A percentile compares a stretch with the other conserved stretches of the same genome.
Evolutionary conservation across 2,329 filamentous ascomycete species (phyloP).

Genomic region (Paecilomyces dactylethromorphus): DNA sequence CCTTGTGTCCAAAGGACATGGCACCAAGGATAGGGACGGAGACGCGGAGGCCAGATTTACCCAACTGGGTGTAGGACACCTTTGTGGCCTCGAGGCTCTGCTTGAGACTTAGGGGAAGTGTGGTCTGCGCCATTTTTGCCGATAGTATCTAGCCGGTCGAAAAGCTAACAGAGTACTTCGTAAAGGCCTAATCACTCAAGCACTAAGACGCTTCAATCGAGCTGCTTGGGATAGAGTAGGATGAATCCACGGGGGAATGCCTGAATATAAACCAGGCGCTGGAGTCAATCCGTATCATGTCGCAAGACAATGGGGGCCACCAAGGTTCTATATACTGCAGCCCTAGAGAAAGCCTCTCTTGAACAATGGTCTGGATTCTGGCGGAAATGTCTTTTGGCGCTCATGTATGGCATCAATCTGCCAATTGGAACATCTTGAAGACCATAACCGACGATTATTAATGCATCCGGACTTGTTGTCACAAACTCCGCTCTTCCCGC

Average conservation of each 20-base stretch:
- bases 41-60: slow-evolving; percentile 17
- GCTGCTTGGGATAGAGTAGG: background rate
- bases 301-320: background rate
- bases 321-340: background rate
- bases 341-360: background rate
- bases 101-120: slow-evolving; percentile 3
- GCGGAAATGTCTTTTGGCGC: background rate
- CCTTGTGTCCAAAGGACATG: slow-evolving; percentile 13
- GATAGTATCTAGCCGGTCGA: background rate
- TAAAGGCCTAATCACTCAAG: background rate
- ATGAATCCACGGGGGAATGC: background rate
- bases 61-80: slow-evolving; percentile 8
- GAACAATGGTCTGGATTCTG: background rate
- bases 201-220: background rate
- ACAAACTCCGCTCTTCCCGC: background rate
- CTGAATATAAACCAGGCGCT: background rate
- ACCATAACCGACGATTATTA: background rate
- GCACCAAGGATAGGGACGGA: slow-evolving; percentile 16
- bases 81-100: slow-evolving; percentile 5
- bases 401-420: background rate
- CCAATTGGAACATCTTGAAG: background rate
- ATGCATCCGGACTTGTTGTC: background rate
- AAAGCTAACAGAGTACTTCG: background rate
- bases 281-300: background rate
- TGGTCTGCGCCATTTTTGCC: background rate